Base-by-base conservation (phyloP, 164 flowering plant species). In the Sedum album region DNA sequence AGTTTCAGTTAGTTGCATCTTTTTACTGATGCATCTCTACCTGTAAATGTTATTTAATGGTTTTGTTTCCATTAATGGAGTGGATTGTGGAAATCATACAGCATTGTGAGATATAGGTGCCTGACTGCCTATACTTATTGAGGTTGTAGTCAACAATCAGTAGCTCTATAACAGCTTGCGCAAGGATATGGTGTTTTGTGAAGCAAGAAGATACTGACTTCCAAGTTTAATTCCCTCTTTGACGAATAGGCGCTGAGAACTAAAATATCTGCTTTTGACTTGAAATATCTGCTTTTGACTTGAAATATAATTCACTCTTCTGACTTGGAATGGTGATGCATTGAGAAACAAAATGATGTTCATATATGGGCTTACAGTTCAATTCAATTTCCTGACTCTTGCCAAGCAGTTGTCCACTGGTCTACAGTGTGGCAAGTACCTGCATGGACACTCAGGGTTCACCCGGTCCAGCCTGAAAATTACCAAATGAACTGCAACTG, bases 341-440 rank as follows among this genome's bases (percentile, higher is more conserved):
- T 18, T 15, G 48, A 44, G 25, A 51, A 51, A 20, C 57, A 5
- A 51, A 20, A 55, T 13, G 57, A 57, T 13, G 17, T 44, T 60
- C 70, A 69, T 25, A 14, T 55, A 55, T 55, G 61, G 10, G 21
- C 14, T 57, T 30, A 14, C 62, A 13, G 62, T 28, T 57, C 6
- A 57, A 57, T 57, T 57, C 18, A 57, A 33, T 57, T 33, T 28
- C 31, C 62, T 57, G 31, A 57, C 62, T 57, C 62, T 57, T 11
- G 62, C 62, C 62, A 57, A 57, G 33, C 62, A 57, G 28, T 57
- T 57, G 62, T 57, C 62, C 6, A 57, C 62, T 11, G 62, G 62
- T 33, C 62, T 57, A 33, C 62, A 57, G 28, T 57, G 62, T 1
- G 62, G 62, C 62, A 57, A 28, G 33, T 57, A 57, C 20, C 62